These are phyloP conservation scores for Pyrrhoderma lamaoense DNA, from an alignment of 1,284 basidiomycete species.

Conservation along the genomic window DNA sequence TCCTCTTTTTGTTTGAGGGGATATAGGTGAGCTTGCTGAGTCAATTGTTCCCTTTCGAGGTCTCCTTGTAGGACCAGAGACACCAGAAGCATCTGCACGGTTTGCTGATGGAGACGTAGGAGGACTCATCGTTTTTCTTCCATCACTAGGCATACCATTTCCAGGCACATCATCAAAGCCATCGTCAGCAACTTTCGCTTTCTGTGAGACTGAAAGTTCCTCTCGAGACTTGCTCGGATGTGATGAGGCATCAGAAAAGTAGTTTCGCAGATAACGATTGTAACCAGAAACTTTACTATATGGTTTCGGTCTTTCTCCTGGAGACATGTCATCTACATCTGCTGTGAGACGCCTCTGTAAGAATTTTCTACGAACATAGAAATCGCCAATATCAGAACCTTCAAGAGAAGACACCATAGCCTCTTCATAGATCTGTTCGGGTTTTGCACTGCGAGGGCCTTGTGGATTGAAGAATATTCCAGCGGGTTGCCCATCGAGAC, in stretches of 20 bases:
- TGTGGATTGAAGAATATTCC: constrained; percentile 94
- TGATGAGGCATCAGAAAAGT: not conserved
- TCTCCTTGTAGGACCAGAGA: not conserved
- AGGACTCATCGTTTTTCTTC: constrained; percentile 7
- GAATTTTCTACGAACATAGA: too few species aligned
- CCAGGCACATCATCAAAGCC: not conserved
- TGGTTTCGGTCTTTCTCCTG: constrained; percentile 9
- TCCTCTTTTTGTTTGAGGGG: constrained; percentile 23
- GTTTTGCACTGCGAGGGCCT: too few species aligned
- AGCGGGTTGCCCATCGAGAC: constrained; percentile 85
- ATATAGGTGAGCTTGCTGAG: constrained; percentile 16
- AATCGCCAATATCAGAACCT: too few species aligned
- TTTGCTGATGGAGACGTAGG: constrained; percentile 7
- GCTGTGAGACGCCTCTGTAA: not conserved
- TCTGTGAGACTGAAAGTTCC: not conserved
- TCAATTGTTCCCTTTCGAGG: not conserved
- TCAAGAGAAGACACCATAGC: too few species aligned
- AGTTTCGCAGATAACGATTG: not conserved
- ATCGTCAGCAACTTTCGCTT: not conserved
- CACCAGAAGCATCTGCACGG: not conserved
- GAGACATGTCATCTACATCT: constrained; percentile 6
- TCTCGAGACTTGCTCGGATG: not conserved
- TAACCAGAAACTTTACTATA: not conserved
- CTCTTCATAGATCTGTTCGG: too few species aligned
- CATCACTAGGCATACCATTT: not conserved